Evolutionary conservation across 2,329 filamentous ascomycete species (phyloP).

Genomic region (Plectosphaerella sp.): DNA sequence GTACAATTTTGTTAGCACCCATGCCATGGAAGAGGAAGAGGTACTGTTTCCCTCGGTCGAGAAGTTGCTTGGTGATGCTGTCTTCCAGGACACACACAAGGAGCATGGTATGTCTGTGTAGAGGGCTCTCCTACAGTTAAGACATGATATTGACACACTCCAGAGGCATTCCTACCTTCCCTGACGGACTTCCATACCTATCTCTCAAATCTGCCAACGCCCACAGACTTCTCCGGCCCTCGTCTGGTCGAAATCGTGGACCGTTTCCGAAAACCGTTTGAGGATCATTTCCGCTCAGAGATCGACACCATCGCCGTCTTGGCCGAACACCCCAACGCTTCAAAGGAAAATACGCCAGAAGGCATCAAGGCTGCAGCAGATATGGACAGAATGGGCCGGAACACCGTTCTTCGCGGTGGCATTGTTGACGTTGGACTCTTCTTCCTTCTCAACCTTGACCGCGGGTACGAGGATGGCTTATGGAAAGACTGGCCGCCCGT

Average conservation of each 20-base stretch:
- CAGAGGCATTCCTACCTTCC: background rate
- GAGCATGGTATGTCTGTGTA: background rate
- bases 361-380: background rate
- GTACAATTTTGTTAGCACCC: background rate
- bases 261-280: background rate
- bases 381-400: background rate
- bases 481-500: background rate
- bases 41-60: background rate
- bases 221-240: background rate
- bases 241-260: background rate
- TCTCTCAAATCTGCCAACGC: background rate
- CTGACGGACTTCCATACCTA: background rate
- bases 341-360: background rate
- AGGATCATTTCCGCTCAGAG: background rate
- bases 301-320: background rate
- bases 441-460: background rate
- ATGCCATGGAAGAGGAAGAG: background rate
- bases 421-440: background rate
- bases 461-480: background rate
- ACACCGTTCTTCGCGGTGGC: background rate
- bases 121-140: background rate
- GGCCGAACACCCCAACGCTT: background rate
- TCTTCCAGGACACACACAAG: background rate
- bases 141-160: background rate
- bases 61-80: background rate